These are phyloP conservation scores for Neonectria faginata DNA, from an alignment of 2,329 filamentous ascomycete genomes.

Conservation along the genomic window DNA sequence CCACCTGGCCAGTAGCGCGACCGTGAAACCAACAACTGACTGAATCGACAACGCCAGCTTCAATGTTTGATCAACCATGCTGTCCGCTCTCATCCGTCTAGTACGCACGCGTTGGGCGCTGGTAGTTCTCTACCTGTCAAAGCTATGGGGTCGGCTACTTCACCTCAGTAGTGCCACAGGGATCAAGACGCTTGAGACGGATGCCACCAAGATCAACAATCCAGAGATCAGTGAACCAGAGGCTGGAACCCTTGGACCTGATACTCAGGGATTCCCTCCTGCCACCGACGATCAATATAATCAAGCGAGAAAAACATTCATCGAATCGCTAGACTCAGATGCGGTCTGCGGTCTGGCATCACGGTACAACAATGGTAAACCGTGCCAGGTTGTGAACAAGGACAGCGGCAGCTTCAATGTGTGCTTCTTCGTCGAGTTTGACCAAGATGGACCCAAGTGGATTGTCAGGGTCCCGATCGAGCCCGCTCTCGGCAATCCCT, in stretches of 20 bases:
- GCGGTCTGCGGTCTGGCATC: slow-evolving; percentile 41
- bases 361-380: slow-evolving; percentile 32
- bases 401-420: slow-evolving; percentile 41
- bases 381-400: slow-evolving; percentile 33
- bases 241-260: not conserved
- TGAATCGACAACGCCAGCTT: slow-evolving; percentile 2
- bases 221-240: slow-evolving; percentile 14
- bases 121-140: slow-evolving; percentile 14
- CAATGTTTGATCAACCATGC: not conserved
- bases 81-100: slow-evolving; percentile 14
- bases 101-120: slow-evolving; percentile 15
- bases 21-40: not conserved
- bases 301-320: slow-evolving; percentile 32
- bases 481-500: slow-evolving; percentile 36
- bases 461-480: slow-evolving; percentile 44
- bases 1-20: not conserved
- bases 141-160: slow-evolving; percentile 15
- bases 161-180: not conserved
- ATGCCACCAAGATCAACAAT: not conserved
- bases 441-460: slow-evolving; percentile 30
- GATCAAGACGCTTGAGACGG: slow-evolving; percentile 1
- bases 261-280: slow-evolving; percentile 24
- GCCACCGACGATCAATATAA: slow-evolving; percentile 24
- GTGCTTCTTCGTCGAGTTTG: slow-evolving; percentile 42
- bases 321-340: slow-evolving; percentile 36